Evolutionary conservation across 768 basidiomycete genomes (phyloP).

Genomic region (Candolleomyces eurysporus): DNA sequence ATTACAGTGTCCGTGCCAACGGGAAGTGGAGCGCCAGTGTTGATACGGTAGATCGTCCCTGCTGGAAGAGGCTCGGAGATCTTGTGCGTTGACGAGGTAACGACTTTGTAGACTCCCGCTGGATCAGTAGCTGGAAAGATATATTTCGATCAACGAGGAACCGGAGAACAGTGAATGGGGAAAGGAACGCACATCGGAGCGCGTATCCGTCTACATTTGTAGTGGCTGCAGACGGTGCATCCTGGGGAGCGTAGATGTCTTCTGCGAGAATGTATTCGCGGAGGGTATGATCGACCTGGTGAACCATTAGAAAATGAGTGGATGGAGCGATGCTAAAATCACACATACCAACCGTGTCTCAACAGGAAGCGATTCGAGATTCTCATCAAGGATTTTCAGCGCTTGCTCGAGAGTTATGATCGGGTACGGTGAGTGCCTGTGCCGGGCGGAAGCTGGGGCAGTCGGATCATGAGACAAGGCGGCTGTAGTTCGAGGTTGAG

Average conservation of each 20-base stretch:
- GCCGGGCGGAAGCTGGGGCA: conserved; percentile 68
- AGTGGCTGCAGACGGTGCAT: conserved; percentile 63
- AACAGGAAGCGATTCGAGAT: conserved; percentile 42
- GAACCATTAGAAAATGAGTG: background rate
- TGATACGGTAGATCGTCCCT: conserved; percentile 69
- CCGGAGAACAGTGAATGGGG: background rate
- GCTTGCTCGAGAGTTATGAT: conserved; percentile 68
- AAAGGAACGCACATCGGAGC: conserved; percentile 54
- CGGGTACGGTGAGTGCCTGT: conserved; percentile 76
- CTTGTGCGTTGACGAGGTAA: conserved; percentile 54
- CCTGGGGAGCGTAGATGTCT: conserved; percentile 61
- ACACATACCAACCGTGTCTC: conserved; percentile 39
- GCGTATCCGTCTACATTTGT: conserved; percentile 93
- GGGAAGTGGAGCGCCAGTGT: conserved; percentile 84
- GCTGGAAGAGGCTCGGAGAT: conserved; percentile 46
- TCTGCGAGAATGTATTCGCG: conserved; percentile 73
- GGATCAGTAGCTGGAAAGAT: conserved; percentile 52
- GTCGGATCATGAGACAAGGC: conserved; percentile 68
- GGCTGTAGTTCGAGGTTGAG: conserved; percentile 48
- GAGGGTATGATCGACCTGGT: conserved; percentile 58
- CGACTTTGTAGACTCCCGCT: conserved; percentile 64
- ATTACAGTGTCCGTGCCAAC: conserved; percentile 74
- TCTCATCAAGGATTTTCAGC: conserved; percentile 49
- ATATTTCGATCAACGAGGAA: background rate
- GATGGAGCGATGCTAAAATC: no score